Percentiles rank a stretch among this genome's conserved stretches.
Evolutionary conservation across 208 protist species (phyloP).

Genomic region (Acanthamoeba polyphaga): DNA sequence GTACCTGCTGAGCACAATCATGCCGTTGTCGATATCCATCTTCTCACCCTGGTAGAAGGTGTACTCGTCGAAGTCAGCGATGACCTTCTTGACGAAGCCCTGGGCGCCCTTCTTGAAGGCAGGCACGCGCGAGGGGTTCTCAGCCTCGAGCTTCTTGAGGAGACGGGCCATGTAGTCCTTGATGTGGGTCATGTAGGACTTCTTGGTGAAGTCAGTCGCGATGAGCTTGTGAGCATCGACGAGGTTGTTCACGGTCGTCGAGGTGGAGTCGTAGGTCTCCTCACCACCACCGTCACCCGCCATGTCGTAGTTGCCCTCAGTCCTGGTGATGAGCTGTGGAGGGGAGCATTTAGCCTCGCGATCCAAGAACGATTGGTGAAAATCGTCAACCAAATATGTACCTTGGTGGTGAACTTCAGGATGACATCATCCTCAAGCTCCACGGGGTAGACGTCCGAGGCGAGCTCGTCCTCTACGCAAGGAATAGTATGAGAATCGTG

Average conservation of each 20-base stretch:
- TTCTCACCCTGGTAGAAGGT: constrained; percentile 83
- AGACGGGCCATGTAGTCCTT: constrained; percentile 86
- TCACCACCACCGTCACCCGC: constrained; percentile 61
- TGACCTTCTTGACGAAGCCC: constrained; percentile 82
- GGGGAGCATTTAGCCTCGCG: neutral
- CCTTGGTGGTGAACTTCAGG: constrained; percentile 83
- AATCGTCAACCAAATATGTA: neutral
- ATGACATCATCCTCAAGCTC: constrained; percentile 72
- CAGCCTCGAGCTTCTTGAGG: constrained; percentile 67
- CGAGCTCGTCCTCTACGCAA: constrained; percentile 79
- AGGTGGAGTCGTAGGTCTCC: constrained; percentile 73
- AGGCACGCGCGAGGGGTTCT: constrained; percentile 75
- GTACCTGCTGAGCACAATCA: constrained; percentile 79
- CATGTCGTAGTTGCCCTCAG: constrained; percentile 72
- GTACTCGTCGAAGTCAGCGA: constrained; percentile 85
- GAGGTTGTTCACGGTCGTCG: constrained; percentile 82
- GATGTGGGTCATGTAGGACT: constrained; percentile 84
- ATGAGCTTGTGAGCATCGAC: constrained; percentile 75
- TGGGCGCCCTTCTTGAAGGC: constrained; percentile 83
- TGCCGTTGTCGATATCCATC: constrained; percentile 81
- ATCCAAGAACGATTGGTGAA: neutral
- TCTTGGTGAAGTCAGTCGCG: constrained; percentile 85
- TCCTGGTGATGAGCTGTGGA: constrained; percentile 72
- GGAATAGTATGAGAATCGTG: too few species aligned
- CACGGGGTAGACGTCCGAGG: constrained; percentile 80